Evolutionary conservation across 179 eudicot genomes (phyloP).

Genomic region (Silene vulgaris): DNA sequence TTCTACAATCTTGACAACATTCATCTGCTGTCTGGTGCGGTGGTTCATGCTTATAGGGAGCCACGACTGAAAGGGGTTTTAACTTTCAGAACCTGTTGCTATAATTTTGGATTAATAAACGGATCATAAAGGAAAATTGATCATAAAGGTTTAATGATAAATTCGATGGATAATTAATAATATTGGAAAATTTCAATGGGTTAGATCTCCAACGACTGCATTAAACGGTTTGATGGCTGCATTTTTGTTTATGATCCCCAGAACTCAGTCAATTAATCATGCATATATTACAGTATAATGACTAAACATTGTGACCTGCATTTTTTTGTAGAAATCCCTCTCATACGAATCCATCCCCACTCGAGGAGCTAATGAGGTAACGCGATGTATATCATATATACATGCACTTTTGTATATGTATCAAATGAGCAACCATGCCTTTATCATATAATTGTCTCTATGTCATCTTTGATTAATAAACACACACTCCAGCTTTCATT

Average conservation of each 20-base stretch:
- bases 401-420: neutral
- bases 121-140: too few species aligned
- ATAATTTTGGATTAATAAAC: too few species aligned
- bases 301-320: constrained; percentile 8
- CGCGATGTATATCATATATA: neutral
- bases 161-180: neutral
- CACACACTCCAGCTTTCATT: neutral
- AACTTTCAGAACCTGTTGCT: too few species aligned
- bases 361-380: constrained; percentile 80
- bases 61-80: neutral
- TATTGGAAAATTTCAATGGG: neutral
- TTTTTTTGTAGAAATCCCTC: constrained; percentile 42
- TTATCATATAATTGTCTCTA: neutral
- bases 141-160: neutral
- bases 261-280: neutral
- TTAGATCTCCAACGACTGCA: neutral
- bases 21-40: neutral
- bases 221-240: neutral
- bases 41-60: neutral
- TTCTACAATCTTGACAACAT: neutral
- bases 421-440: neutral
- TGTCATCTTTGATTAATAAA: neutral
- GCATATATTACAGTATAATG: neutral
- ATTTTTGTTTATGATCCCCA: neutral
- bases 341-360: constrained; percentile 30